These are phyloP conservation scores for Hibiscus tridactylites DNA, from an alignment of 345 rosid genomes.

Conservation along the genomic window DNA sequence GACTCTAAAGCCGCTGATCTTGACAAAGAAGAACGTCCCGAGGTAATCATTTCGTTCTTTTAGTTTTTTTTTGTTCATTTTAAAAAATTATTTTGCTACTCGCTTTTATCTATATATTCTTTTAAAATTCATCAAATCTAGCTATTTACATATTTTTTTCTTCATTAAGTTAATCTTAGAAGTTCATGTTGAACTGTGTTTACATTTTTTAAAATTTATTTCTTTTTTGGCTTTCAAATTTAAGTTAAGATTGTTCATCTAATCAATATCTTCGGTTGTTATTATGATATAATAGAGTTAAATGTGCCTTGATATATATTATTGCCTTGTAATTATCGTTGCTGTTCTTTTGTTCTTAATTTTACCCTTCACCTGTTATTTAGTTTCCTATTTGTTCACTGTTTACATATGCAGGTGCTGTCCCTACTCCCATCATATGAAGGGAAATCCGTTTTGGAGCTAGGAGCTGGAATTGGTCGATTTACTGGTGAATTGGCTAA, in stretches of 20 bases:
- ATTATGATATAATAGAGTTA: background rate
- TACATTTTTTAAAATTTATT: background rate
- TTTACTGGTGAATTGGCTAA: constrained; percentile 82
- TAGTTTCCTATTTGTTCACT: background rate
- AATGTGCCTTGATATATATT: background rate
- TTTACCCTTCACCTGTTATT: background rate
- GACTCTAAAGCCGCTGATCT: constrained; percentile 88
- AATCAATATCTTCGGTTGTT: background rate
- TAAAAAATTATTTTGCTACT: background rate
- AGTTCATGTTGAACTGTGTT: background rate
- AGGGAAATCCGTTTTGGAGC: constrained; percentile 69
- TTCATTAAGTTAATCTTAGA: too few species aligned
- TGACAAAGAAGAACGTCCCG: constrained; percentile 97
- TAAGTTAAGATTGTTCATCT: background rate
- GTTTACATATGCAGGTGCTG: constrained; percentile 43
- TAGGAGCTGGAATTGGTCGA: constrained; percentile 98
- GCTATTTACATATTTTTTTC: too few species aligned
- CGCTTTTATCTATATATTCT: too few species aligned
- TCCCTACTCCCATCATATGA: constrained; percentile 70
- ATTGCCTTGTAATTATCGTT: background rate
- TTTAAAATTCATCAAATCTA: background rate
- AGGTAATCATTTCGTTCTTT: constrained; percentile 7
- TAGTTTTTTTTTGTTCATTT: background rate
- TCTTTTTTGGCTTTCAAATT: background rate
- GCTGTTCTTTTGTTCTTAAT: background rate